phyloP scores from a whole-genome alignment of 2,329 filamentous ascomycete genomes.

The Taxawa tesnikishii region DNA sequence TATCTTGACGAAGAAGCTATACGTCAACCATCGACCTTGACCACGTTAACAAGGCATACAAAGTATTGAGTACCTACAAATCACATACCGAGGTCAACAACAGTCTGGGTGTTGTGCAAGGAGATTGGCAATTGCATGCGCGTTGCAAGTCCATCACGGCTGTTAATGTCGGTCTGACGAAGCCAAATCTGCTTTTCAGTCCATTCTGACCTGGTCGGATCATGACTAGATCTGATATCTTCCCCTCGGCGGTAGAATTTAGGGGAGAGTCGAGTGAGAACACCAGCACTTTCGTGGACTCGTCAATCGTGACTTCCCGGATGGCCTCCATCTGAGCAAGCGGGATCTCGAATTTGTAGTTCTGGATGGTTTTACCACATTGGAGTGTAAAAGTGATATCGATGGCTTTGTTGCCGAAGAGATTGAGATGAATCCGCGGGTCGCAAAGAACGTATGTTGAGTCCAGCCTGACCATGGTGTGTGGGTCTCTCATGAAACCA shows the following conservation, averaged over 20 bases:
- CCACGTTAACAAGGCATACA: too few species aligned
- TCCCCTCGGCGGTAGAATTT: constrained; percentile 29
- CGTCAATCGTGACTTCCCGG: not conserved
- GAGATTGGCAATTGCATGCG: constrained; percentile 5
- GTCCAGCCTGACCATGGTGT: not conserved
- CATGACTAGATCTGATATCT: constrained; percentile 26
- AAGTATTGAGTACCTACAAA: too few species aligned
- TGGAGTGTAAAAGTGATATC: not conserved
- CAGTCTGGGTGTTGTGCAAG: constrained; percentile 2
- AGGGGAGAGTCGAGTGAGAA: constrained; percentile 27
- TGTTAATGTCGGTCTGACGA: constrained; percentile 52
- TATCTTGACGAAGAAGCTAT: constrained; percentile 20
- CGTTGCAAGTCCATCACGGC: too few species aligned
- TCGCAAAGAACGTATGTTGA: too few species aligned
- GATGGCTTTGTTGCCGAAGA: not conserved
- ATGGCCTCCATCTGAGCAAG: constrained; percentile 2
- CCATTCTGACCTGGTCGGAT: constrained; percentile 33
- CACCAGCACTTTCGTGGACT: constrained; percentile 11
- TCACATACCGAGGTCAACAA: constrained; percentile 5
- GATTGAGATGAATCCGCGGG: too few species aligned
- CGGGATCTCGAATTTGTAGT: constrained; percentile 1
- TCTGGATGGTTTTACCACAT: not conserved
- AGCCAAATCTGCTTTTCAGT: constrained; percentile 46
- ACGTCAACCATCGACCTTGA: constrained; percentile 50
- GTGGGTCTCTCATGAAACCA: not conserved